phyloP scores from a whole-genome alignment of 805 yeast genomes.

The Barnettozyma sucrosica region DNA sequence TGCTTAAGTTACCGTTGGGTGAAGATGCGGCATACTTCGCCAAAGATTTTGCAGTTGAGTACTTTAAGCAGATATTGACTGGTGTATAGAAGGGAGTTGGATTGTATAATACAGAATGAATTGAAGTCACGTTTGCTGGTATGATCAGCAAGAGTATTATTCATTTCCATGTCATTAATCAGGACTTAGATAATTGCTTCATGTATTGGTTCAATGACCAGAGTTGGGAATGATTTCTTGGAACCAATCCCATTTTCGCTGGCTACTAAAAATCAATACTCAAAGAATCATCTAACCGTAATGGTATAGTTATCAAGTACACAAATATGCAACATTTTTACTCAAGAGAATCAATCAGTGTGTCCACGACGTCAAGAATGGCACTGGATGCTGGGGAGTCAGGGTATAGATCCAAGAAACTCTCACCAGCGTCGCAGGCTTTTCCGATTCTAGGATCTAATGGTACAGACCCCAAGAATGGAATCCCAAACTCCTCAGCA shows the following conservation, averaged over 20 bases:
- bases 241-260: no score
- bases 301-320: no score
- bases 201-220: no score
- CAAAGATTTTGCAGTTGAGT: slow-evolving; percentile 8
- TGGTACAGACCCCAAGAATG: slow-evolving; percentile 89
- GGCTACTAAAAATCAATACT: no score
- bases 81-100: slow-evolving; percentile 2
- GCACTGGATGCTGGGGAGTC: slow-evolving; percentile 93
- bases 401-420: slow-evolving; percentile 76
- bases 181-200: no score
- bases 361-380: slow-evolving; percentile 75
- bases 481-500: slow-evolving; percentile 72
- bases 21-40: slow-evolving; percentile 26
- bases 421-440: slow-evolving; percentile 81
- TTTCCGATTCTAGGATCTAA: slow-evolving; percentile 91
- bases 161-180: not conserved
- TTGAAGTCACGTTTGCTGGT: no score
- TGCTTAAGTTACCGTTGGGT: slow-evolving; percentile 37
- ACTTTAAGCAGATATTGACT: slow-evolving; percentile 7
- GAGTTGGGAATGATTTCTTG: no score
- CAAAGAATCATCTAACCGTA: no score
- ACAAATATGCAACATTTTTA: not conserved
- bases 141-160: no score
- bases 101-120: not conserved
- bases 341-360: slow-evolving; percentile 44